phyloP scores from a whole-genome alignment of 164 flowering plant species.

The Tetracentron sinense region DNA sequence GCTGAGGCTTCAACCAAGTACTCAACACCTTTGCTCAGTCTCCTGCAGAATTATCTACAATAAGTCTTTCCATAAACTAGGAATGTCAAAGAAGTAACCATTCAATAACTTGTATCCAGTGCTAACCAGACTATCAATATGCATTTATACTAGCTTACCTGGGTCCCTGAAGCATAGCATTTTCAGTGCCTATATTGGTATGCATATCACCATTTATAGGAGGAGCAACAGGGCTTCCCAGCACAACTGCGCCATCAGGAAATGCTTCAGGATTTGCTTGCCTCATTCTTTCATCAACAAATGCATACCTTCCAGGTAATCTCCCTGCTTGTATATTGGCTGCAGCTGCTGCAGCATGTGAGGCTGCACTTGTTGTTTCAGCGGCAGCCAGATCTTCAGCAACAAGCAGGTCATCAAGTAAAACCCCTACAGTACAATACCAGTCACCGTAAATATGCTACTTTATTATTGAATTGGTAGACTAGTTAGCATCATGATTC shows the following conservation, averaged over 20 bases:
- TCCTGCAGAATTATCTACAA: constrained; percentile 30
- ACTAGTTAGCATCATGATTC: neutral
- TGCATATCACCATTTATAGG: constrained; percentile 73
- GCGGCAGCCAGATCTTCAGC: constrained; percentile 86
- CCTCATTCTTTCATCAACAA: constrained; percentile 51
- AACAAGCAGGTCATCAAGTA: constrained; percentile 74
- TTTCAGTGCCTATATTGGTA: constrained; percentile 71
- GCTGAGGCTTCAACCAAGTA: constrained; percentile 80
- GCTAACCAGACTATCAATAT: too few relatives aligned
- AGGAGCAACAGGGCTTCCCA: constrained; percentile 73
- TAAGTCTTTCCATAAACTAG: neutral
- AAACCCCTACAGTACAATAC: constrained; percentile 41
- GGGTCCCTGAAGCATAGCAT: constrained; percentile 60
- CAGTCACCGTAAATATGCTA: neutral
- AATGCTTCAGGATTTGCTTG: constrained; percentile 38
- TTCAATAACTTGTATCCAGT: neutral
- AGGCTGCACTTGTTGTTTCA: constrained; percentile 70
- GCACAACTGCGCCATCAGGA: constrained; percentile 68
- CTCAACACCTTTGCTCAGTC: constrained; percentile 67
- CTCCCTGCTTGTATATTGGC: constrained; percentile 49
- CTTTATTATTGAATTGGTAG: neutral
- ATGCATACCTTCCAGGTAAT: constrained; percentile 47
- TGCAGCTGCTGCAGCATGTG: constrained; percentile 75
- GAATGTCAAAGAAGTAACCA: neutral
- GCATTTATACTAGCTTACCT: constrained; percentile 34